These are phyloP conservation scores for Syzygium grande DNA, from an alignment of 345 rosid genomes.

Conservation along the genomic window DNA sequence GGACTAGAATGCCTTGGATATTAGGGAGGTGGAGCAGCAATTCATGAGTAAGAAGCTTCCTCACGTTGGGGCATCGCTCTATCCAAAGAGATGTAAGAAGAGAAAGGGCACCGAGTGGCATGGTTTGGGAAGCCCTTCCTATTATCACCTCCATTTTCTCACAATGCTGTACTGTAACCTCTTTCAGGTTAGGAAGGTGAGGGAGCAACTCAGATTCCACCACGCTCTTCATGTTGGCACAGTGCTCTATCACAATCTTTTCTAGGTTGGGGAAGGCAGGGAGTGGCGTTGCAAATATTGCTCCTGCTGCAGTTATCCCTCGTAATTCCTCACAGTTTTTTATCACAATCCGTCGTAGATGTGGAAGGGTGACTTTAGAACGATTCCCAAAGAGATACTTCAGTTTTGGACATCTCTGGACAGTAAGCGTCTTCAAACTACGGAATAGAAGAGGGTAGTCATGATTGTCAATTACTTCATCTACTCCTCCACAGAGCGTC, in stretches of 20 bases:
- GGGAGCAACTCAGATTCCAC: background rate
- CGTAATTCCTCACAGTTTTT: background rate
- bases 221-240: slow-evolving; percentile 6
- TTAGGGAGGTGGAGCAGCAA: background rate
- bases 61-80: background rate
- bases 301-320: background rate
- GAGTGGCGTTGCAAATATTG: background rate
- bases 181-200: slow-evolving; percentile 3
- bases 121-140: background rate
- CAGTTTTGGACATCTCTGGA: background rate
- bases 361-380: background rate
- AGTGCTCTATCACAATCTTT: background rate
- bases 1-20: background rate
- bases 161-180: background rate
- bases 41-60: background rate
- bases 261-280: background rate
- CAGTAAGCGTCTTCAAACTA: background rate
- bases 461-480: background rate
- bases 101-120: background rate
- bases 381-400: background rate
- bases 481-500: background rate
- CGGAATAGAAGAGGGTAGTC: background rate
- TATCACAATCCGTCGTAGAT: background rate
- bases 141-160: slow-evolving; percentile 12
- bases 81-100: background rate